A percentile compares a stretch with the other conserved stretches of the same genome.
These are phyloP conservation scores for Quercus mongolica DNA, from an alignment of 306 rosid species.

Conservation along the genomic window DNA sequence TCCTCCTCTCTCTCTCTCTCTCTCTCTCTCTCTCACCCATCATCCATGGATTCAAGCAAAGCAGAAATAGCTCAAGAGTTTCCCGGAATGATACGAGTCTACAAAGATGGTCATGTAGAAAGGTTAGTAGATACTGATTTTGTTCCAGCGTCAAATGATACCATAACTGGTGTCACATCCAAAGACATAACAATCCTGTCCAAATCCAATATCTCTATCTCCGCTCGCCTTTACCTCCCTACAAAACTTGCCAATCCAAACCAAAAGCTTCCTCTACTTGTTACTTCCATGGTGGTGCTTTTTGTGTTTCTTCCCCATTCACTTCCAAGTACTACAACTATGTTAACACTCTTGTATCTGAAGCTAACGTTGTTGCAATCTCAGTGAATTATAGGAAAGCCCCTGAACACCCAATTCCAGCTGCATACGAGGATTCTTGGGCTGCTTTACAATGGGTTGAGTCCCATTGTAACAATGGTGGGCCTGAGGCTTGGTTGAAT, in stretches of 20 bases:
- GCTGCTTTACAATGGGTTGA: slow-evolving; percentile 29
- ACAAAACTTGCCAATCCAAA: not conserved
- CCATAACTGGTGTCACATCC: slow-evolving; percentile 18
- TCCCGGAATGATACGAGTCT: slow-evolving; percentile 16
- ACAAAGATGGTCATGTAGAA: slow-evolving; percentile 24
- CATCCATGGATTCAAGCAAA: slow-evolving; percentile 10
- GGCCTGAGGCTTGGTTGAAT: slow-evolving; percentile 40
- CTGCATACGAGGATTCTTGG: slow-evolving; percentile 34
- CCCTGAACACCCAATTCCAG: slow-evolving; percentile 36
- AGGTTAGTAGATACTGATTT: slow-evolving; percentile 22
- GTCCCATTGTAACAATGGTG: slow-evolving; percentile 11
- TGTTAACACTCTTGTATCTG: slow-evolving; percentile 12
- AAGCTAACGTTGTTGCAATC: slow-evolving; percentile 24
- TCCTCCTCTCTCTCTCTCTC: too few species aligned
- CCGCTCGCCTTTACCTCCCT: slow-evolving; percentile 43
- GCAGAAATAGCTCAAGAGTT: slow-evolving; percentile 18
- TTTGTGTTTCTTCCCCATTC: slow-evolving; percentile 35
- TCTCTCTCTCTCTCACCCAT: not conserved
- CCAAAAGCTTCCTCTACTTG: slow-evolving; percentile 32
- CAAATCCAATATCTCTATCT: not conserved
- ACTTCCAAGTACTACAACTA: slow-evolving; percentile 17
- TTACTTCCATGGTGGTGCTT: slow-evolving; percentile 45
- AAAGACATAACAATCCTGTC: slow-evolving; percentile 33
- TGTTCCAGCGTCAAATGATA: slow-evolving; percentile 24
- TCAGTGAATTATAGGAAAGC: slow-evolving; percentile 29